A percentile compares a stretch with the other conserved stretches of the same genome.
phyloP scores from a whole-genome alignment of 1,284 basidiomycete species.

The Ustilago nuda region DNA sequence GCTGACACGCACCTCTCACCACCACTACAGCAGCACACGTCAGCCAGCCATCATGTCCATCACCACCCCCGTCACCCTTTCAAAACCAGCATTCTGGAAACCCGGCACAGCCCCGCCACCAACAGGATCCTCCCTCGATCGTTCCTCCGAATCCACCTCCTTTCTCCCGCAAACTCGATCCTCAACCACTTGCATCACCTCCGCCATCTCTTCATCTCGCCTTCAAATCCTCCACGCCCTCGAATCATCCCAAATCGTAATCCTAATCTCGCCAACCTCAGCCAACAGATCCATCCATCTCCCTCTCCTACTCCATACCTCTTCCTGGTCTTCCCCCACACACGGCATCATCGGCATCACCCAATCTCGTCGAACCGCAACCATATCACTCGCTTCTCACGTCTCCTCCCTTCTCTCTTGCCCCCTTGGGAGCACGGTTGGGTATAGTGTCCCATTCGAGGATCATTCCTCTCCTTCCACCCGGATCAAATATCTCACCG shows the following conservation, averaged over 20 bases:
- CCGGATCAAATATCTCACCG: slow-evolving; percentile 67
- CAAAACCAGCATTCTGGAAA: slow-evolving; percentile 61
- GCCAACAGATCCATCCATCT: slow-evolving; percentile 73
- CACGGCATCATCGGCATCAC: slow-evolving; percentile 67
- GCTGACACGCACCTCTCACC: background rate
- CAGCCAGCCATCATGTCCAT: slow-evolving; percentile 6
- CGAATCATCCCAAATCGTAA: slow-evolving; percentile 83
- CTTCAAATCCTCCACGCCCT: slow-evolving; percentile 83
- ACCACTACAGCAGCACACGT: background rate
- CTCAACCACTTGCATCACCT: slow-evolving; percentile 26
- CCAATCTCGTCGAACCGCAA: slow-evolving; percentile 69
- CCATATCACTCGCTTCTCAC: slow-evolving; percentile 69
- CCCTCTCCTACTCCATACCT: slow-evolving; percentile 91
- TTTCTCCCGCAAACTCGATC: slow-evolving; percentile 2
- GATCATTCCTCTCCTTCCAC: slow-evolving; percentile 66
- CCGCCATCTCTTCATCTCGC: slow-evolving; percentile 90
- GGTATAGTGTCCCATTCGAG: slow-evolving; percentile 71
- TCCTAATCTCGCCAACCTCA: slow-evolving; percentile 73
- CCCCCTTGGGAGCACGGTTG: slow-evolving; percentile 82
- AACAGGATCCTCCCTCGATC: slow-evolving; percentile 42
- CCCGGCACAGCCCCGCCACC: slow-evolving; percentile 53
- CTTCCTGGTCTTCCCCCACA: slow-evolving; percentile 72
- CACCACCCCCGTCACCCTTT: background rate
- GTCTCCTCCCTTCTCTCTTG: slow-evolving; percentile 68
- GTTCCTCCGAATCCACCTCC: slow-evolving; percentile 13